Evolutionary conservation across 192 early-diverging fungal genomes (phyloP), one percentile per base, ranked within the genome.

Genomic region (Kappamyces sp.): DNA sequence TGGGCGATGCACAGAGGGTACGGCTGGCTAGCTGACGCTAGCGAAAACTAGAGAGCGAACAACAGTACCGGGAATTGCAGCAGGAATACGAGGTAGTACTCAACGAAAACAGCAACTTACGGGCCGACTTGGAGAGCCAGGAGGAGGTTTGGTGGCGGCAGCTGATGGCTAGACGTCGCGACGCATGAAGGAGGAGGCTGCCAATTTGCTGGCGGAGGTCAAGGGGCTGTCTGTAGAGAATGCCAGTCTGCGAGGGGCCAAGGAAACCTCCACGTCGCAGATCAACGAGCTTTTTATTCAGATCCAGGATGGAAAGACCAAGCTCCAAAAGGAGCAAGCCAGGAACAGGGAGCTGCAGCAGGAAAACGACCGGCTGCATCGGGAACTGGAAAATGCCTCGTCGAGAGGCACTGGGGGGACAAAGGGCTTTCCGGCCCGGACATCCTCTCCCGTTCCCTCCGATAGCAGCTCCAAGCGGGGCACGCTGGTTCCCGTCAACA

Each of bases 141-240:
- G 87, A 89, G 50, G 87, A 89, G 48, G 86, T 84, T 68, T 73
- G 74, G 47, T 79, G 80, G 31, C 86, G 87, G 64, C 85, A 87
- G 49, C 85, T 87, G 67, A 85, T 84, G 55, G 80, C 85, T 2
- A 77, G 77, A 39, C 23, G 23, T 23, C 23, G 23, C 23, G 23
- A 23, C 84, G 84, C 55, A 85, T 91, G 36, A 74, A 82, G 35
- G 69, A 80, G 36, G 87, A 91, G 49, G 84, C 86, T 3, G 73
- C 83, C 3, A 74, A 82, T 39, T 62, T 91, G 47, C 64, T 91
- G 52, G 83, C 84, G 47, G 88, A 91, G 39, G 78, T 86, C 47
- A 82, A 83, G 40, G 51, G 36, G 5, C 54, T 89, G 32, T 83
- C 82, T 46, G 64, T 71, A 40, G 72, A 76, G 48, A 89, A 90